phyloP scores from a whole-genome alignment of 257 asterid genomes.

The Hygrophila difformis region DNA sequence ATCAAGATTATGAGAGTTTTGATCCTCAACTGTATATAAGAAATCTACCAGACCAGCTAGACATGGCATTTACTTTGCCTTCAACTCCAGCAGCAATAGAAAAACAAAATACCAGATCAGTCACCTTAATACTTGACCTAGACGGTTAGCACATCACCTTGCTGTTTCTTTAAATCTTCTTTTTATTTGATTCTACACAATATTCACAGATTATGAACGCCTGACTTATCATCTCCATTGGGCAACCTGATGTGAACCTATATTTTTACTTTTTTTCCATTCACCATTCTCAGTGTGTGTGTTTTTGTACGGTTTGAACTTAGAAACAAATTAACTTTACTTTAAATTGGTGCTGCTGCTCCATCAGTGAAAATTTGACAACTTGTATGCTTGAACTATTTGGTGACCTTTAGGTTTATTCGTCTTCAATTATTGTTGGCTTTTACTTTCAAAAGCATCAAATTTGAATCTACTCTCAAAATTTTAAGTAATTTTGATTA shows the following conservation, averaged over 20 bases:
- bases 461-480: conserved; percentile 10
- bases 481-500: conserved; percentile 14
- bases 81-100: conserved; percentile 34
- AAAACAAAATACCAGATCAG: conserved; percentile 34
- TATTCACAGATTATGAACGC: no score
- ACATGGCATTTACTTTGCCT: conserved; percentile 26
- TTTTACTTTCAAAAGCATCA: conserved; percentile 7
- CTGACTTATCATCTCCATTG: conserved; percentile 11
- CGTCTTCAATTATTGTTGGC: neutral
- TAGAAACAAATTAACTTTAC: no score
- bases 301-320: no score
- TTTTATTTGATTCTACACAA: neutral
- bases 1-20: conserved; percentile 66
- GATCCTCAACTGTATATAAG: conserved; percentile 84
- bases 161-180: conserved; percentile 5
- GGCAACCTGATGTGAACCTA: no score
- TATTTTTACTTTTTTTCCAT: no score
- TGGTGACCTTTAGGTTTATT: neutral
- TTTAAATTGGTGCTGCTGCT: no score
- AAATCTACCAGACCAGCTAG: conserved; percentile 58
- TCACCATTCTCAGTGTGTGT: no score
- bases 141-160: conserved; percentile 53
- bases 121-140: conserved; percentile 83
- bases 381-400: conserved; percentile 1
- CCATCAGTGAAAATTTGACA: no score